A percentile compares a stretch with the other conserved stretches of the same genome.
Conservation (phyloP, 2,329 filamentous ascomycete species). For the Diplodia scrobiculata region DNA sequence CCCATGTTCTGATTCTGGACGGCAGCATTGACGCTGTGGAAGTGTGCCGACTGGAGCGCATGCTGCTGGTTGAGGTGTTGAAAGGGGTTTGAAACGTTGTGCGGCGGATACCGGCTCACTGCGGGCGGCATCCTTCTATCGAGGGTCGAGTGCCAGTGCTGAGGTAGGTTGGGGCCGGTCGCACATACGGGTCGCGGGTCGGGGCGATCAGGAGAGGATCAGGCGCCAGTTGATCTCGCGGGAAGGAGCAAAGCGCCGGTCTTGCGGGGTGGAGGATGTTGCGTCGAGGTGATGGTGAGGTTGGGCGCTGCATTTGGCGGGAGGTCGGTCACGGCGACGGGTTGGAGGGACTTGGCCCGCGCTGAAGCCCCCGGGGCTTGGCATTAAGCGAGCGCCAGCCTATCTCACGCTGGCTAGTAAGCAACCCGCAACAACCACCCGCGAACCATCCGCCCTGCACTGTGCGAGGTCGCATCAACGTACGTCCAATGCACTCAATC, state of each 20-base stretch:
- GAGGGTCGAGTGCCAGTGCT: conserved; percentile 27
- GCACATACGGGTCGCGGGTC: conserved; percentile 26
- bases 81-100: conserved; percentile 62
- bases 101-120: conserved; percentile 60
- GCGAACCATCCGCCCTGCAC: conserved; percentile 17
- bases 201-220: conserved; percentile 17
- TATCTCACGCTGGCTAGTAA: conserved; percentile 11
- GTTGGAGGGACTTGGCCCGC: background rate
- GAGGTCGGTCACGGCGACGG: conserved; percentile 16
- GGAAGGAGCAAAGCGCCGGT: background rate
- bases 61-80: conserved; percentile 57
- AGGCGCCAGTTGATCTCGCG: conserved; percentile 14
- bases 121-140: conserved; percentile 58
- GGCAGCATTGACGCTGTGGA: conserved; percentile 47
- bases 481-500: conserved; percentile 11
- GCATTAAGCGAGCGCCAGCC: background rate
- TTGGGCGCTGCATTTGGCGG: conserved; percentile 17
- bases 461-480: conserved; percentile 16
- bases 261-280: background rate
- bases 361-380: conserved; percentile 1
- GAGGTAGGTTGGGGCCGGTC: conserved; percentile 13
- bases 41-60: conserved; percentile 41
- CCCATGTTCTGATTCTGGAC: conserved; percentile 58
- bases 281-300: conserved; percentile 13
- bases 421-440: conserved; percentile 10